phyloP scores from a whole-genome alignment of 176 grass and related monocot species.

The Thinopyrum elongatum region DNA sequence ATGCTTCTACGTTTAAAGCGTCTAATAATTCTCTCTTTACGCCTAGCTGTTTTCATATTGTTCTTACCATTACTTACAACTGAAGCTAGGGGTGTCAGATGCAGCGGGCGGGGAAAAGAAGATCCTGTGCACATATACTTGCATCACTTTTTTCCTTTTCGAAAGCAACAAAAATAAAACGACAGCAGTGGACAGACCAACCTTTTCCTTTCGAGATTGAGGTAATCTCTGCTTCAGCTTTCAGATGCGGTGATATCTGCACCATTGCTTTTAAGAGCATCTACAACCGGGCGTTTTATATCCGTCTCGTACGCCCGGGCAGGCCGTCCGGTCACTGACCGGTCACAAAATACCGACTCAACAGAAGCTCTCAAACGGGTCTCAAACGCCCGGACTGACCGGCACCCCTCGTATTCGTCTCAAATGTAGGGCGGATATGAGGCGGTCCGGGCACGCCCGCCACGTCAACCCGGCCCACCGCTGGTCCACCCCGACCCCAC shows the following conservation, averaged over 20 bases:
- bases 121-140: slow-evolving; percentile 33
- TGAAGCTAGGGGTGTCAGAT: slow-evolving; percentile 25
- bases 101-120: slow-evolving; percentile 42
- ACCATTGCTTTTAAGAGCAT: neutral
- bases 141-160: neutral
- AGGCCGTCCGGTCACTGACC: no score
- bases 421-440: no score
- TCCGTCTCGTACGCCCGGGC: no score
- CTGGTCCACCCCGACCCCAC: no score
- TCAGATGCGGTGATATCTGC: neutral
- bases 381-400: no score
- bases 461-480: no score
- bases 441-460: no score
- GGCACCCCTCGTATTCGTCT: no score
- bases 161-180: slow-evolving; percentile 57
- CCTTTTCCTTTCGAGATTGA: slow-evolving; percentile 27
- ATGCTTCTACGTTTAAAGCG: slow-evolving; percentile 48
- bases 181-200: slow-evolving; percentile 14
- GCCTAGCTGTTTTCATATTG: slow-evolving; percentile 33
- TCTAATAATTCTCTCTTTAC: slow-evolving; percentile 57
- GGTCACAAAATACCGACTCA: no score
- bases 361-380: no score
- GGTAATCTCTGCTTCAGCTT: slow-evolving; percentile 23
- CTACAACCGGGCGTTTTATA: no score
- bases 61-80: slow-evolving; percentile 45